These are phyloP conservation scores for Sugiyamaella paludigena DNA, from an alignment of 1,139 yeast species.

Conservation along the genomic window DNA sequence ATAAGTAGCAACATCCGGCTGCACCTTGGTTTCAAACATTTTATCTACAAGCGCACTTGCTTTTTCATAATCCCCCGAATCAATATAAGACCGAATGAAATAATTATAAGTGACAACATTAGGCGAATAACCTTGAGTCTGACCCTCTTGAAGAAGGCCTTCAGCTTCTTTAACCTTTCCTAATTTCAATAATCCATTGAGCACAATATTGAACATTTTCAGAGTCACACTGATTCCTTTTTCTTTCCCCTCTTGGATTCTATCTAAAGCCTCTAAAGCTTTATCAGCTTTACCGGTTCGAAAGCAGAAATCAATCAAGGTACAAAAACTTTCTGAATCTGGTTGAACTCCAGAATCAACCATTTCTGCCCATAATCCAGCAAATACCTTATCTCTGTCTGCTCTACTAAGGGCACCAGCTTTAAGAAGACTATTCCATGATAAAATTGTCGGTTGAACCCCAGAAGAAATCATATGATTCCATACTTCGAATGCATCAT, in stretches of 20 bases:
- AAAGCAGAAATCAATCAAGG: conserved; percentile 40
- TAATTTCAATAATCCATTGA: conserved; percentile 34
- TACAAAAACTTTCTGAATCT: conserved; percentile 41
- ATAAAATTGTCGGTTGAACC: conserved; percentile 35
- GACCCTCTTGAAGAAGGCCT: conserved; percentile 35
- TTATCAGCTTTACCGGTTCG: conserved; percentile 32
- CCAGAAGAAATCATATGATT: conserved; percentile 38
- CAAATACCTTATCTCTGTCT: conserved; percentile 37
- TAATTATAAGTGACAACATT: conserved; percentile 43
- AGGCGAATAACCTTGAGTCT: conserved; percentile 36
- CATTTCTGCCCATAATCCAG: conserved; percentile 43
- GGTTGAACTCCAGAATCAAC: conserved; percentile 38
- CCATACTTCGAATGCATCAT: conserved; percentile 43
- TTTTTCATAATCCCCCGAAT: conserved; percentile 34
- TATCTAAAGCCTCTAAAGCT: conserved; percentile 36
- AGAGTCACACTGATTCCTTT: conserved; percentile 27
- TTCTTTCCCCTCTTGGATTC: conserved; percentile 25
- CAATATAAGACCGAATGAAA: conserved; percentile 38
- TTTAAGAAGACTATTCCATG: conserved; percentile 48
- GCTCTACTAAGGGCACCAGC: conserved; percentile 40
- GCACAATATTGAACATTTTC: conserved; percentile 36
- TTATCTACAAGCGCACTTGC: conserved; percentile 40
- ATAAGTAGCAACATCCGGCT: conserved; percentile 64
- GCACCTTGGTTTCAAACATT: conserved; percentile 42
- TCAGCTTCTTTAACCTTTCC: conserved; percentile 33